phyloP scores from a whole-genome alignment of 1,284 basidiomycete species.

The Violaceomyces palustris region DNA sequence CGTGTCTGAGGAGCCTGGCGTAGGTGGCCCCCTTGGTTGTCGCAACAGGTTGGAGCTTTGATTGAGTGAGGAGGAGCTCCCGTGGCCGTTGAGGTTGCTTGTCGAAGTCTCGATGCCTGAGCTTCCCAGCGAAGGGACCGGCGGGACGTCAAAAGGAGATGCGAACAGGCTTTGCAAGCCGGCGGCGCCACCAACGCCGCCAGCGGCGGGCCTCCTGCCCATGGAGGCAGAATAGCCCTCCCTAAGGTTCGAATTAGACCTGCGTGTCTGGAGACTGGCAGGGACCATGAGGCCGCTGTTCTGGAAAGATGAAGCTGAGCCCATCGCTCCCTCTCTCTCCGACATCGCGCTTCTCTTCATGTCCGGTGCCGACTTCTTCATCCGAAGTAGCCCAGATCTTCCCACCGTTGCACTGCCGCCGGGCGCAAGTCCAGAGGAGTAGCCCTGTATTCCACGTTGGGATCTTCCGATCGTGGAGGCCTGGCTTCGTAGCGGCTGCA shows the following conservation, averaged over 20 bases:
- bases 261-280: conserved; percentile 16
- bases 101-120: conserved; percentile 4
- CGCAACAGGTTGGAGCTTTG: conserved; percentile 21
- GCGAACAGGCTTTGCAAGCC: conserved; percentile 41
- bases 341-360: conserved; percentile 32
- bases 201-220: conserved; percentile 52
- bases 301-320: neutral
- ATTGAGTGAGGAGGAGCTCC: conserved; percentile 1
- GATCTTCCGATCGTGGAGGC: conserved; percentile 41
- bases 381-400: conserved; percentile 29
- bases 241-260: conserved; percentile 34
- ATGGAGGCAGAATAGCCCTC: conserved; percentile 38
- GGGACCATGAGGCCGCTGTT: conserved; percentile 3
- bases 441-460: conserved; percentile 6
- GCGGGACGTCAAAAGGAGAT: conserved; percentile 39
- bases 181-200: conserved; percentile 30
- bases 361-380: conserved; percentile 50
- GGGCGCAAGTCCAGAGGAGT: conserved; percentile 10
- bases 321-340: conserved; percentile 6
- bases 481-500: conserved; percentile 29
- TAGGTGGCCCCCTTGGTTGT: conserved; percentile 37
- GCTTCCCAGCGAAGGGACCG: conserved; percentile 26
- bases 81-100: conserved; percentile 6
- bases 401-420: conserved; percentile 34
- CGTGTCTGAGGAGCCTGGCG: conserved; percentile 15